phyloP scores from a whole-genome alignment of 78 protist genomes.

The Planoprotostelium fungivorum region DNA sequence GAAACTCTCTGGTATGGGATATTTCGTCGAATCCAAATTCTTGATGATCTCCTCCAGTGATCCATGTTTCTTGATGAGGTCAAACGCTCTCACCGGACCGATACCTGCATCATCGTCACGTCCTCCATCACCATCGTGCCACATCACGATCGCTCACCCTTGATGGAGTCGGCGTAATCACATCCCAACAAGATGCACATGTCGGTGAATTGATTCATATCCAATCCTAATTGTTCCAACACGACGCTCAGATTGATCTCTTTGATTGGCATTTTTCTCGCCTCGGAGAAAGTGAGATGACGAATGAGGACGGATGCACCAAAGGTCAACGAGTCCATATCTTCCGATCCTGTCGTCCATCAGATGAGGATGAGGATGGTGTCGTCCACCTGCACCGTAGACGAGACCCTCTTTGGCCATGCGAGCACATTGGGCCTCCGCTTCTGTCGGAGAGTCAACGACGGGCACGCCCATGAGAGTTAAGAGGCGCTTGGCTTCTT shows the following conservation, averaged over 20 bases:
- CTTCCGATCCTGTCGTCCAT: conserved; percentile 94
- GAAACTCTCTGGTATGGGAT: conserved; percentile 72
- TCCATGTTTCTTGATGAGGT: conserved; percentile 58
- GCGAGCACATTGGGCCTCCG: conserved; percentile 98
- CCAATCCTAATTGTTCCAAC: conserved; percentile 68
- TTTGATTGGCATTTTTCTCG: conserved; percentile 75
- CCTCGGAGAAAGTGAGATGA: conserved; percentile 79
- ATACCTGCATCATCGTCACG: conserved; percentile 33
- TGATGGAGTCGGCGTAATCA: conserved; percentile 86
- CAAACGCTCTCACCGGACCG: conserved; percentile 79
- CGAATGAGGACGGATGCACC: conserved; percentile 75
- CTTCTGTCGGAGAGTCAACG: conserved; percentile 95
- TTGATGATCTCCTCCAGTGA: conserved; percentile 67
- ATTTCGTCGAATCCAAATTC: conserved; percentile 56
- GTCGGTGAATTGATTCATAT: conserved; percentile 92
- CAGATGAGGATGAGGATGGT: conserved; percentile 10
- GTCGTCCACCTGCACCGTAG: not conserved
- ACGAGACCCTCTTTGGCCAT: conserved; percentile 62
- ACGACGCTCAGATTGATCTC: conserved; percentile 70
- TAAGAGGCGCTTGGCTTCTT: conserved; percentile 86
- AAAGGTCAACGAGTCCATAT: conserved; percentile 97
- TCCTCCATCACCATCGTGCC: not conserved
- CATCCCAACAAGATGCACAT: conserved; percentile 95
- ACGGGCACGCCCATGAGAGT: conserved; percentile 96
- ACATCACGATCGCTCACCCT: conserved; percentile 12